A percentile compares a stretch with the other conserved stretches of the same genome.
Conservation (phyloP, 805 yeast genomes). For the Sugiyamaella valdiviana region DNA sequence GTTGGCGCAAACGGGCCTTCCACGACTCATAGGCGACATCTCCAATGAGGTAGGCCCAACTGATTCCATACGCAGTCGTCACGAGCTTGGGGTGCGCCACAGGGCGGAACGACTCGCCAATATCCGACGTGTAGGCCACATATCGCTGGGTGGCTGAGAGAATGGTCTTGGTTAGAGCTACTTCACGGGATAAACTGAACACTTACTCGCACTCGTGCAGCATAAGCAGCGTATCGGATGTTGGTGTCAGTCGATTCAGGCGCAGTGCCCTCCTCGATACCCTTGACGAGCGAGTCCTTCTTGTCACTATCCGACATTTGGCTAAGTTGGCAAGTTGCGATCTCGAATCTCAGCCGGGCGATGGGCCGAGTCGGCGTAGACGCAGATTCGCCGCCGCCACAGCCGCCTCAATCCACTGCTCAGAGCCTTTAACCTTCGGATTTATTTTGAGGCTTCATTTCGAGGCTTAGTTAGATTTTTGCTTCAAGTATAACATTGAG, state of each 20-base stretch:
- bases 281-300: conserved; percentile 10
- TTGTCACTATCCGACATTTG: not conserved
- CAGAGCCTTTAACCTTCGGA: too few species aligned
- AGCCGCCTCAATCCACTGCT: too few species aligned
- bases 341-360: not conserved
- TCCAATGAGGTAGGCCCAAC: conserved; percentile 70
- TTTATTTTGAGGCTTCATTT: too few species aligned
- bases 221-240: conserved; percentile 77
- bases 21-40: conserved; percentile 71
- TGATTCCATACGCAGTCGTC: conserved; percentile 58
- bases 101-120: conserved; percentile 82
- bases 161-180: conserved; percentile 40
- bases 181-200: not conserved
- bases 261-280: conserved; percentile 24
- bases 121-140: conserved; percentile 80
- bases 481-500: too few species aligned
- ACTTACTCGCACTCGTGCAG: conserved; percentile 53
- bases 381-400: too few species aligned
- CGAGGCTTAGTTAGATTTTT: too few species aligned
- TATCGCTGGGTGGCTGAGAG: conserved; percentile 69
- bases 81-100: conserved; percentile 69
- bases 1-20: conserved; percentile 49
- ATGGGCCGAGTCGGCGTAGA: not conserved
- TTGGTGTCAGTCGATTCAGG: conserved; percentile 42
- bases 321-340: not conserved